Percentiles rank a stretch among this genome's conserved stretches.
These are phyloP conservation scores for Rhododendron vialii DNA, from an alignment of 148 eudicot genomes.

Conservation along the genomic window DNA sequence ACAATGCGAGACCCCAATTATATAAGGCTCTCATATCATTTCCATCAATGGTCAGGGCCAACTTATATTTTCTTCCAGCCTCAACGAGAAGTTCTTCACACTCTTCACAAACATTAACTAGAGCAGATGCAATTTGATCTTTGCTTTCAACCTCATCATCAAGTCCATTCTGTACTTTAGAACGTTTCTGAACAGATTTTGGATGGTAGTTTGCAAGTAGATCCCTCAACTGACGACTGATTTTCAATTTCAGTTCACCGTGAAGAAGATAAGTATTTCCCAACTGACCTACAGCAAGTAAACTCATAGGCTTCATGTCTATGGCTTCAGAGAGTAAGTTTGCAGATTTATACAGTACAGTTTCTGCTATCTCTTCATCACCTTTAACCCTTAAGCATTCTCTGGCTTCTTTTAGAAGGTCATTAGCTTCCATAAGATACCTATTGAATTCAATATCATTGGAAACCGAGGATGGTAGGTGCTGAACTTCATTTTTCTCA, in stretches of 20 bases:
- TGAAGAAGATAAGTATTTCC: slow-evolving; percentile 97
- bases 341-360: slow-evolving; percentile 55
- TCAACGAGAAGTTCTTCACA: slow-evolving; percentile 84
- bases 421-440: slow-evolving; percentile 56
- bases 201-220: slow-evolving; percentile 38
- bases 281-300: slow-evolving; percentile 83
- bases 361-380: slow-evolving; percentile 48
- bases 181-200: slow-evolving; percentile 21
- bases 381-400: slow-evolving; percentile 33
- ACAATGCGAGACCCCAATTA: slow-evolving; percentile 97
- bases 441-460: slow-evolving; percentile 59
- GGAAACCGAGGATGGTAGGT: slow-evolving; percentile 49
- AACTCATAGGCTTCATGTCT: slow-evolving; percentile 88
- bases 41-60: slow-evolving; percentile 84
- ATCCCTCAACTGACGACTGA: slow-evolving; percentile 62
- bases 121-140: slow-evolving; percentile 48
- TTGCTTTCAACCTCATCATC: slow-evolving; percentile 29
- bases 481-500: slow-evolving; percentile 20
- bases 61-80: slow-evolving; percentile 79
- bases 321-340: slow-evolving; percentile 65
- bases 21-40: slow-evolving; percentile 87
- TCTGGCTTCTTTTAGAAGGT: slow-evolving; percentile 61
- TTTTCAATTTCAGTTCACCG: slow-evolving; percentile 76
- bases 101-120: slow-evolving; percentile 73
- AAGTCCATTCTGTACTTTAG: slow-evolving; percentile 12